Evolutionary conservation across 352 stramenopile genomes (phyloP), one percentile per base, ranked within the genome.

Genomic region (Aphanomyces cochlioides): DNA sequence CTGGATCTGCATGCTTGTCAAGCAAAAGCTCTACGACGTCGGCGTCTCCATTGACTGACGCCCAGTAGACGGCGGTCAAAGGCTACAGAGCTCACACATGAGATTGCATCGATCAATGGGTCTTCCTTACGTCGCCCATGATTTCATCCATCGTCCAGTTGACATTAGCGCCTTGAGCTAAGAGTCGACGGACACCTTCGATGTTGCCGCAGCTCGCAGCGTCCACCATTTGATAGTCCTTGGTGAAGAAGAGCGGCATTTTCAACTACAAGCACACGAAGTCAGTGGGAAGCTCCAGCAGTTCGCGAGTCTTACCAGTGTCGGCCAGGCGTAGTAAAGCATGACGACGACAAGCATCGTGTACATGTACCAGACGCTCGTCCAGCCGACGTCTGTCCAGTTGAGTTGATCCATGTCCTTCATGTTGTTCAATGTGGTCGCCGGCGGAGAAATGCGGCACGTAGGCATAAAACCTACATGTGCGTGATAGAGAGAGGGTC

Each of bases 211-310:
- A 38, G 50, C 50, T 58, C n/a, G 50, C 50, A 3, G 50, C 50
- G 50, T 58, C 50, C 50, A 58, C 50, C 50, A 58, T 21, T 19
- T 58, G 28, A 34, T 58, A 58, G 8, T 58, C 50, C 50, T 58
- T 58, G 8, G 50, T 21, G 50, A 58, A 58, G 50, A 58, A 58
- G 50, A 58, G 50, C 50, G 50, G 50, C n/a, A 58, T 58, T 34
- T 58, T 58, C n/a, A 34, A n/a, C 50, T 58, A 34, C 50, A 53
- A 53, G n/a, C 45, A n/a, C 1, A n/a, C 45, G 1, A n/a, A n/a
- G 13, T 15, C 45, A n/a, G 45, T 53, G 13, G n/a, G 13, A n/a
- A n/a, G 45, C 45, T 19, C 13, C n/a, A 15, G 45, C 45, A 53
- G 45, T 19, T 1, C 45, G 45, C 13, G 13, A 34, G 8, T 38